Evolutionary conservation across 2,329 filamentous ascomycete species (phyloP), one percentile per base, ranked within the genome.

Genomic region (Daldinia sp.): DNA sequence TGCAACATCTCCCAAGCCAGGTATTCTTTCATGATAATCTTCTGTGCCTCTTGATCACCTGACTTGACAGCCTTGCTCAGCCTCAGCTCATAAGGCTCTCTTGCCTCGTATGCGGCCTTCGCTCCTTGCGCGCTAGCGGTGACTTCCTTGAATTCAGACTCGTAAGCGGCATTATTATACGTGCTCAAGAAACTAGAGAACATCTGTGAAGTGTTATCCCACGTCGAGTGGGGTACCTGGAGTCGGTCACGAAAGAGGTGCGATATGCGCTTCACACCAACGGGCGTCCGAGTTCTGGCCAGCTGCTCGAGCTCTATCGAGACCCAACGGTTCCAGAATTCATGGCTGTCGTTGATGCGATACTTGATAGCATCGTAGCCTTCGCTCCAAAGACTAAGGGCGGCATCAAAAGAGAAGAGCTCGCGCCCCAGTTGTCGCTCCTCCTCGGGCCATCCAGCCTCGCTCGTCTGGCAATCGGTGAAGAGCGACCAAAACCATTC

Each of bases 1-100:
- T 88, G 86, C 15, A 77, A 81, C 71, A 89, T 84, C 80, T 99
- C 95, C 91, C 92, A 97, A 55, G 92, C 88, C 15, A 98, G 81
- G 71, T 99, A 99, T 57, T 90, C 86, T 3, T 76, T 77, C 78
- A 89, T 81, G 41, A 78, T 75, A 17, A 76, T 69, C 69, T 81
- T 82, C 59, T 90, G 81, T 3, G 81, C 81, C 9, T 85, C 83
- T 25, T 79, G 75, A 68, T 92, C 85, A 58, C 81, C 83, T 6
- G 83, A 77, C 55, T 86, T 81, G 13, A 78, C 75, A 5, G 90
- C 88, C 63, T 83, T 81, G 54, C 82, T 82, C 19, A 95, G 78
- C 64, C 85, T 87, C 65, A 88, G 79, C 75, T 96, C 92, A 72
- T 87, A 87, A 3, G 84, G 77, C 68, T 92, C 90, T 62, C 92